Base-by-base conservation (phyloP, 805 yeast species). In the Candida orba region DNA sequence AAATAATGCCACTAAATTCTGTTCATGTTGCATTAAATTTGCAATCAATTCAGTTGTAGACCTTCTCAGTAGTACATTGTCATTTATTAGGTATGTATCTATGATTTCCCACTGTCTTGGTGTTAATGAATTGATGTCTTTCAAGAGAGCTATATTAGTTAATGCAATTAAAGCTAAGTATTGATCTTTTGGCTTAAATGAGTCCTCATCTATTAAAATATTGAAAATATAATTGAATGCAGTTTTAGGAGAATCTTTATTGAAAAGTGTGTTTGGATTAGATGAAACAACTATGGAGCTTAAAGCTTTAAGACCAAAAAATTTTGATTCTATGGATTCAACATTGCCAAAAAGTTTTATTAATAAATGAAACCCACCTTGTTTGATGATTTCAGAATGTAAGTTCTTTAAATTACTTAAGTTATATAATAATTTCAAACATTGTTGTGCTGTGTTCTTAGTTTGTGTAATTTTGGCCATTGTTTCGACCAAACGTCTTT, bases 31-130 rank as follows among this genome's bases (percentile, higher is more conserved):
- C 54, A 79, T 71, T 38, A 84, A 57, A 56, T 84, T 84, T 46
- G 83, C 74, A 9, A 82, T 59, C 15, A 84, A 69, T 53, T 84
- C 89, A 60, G 84, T 67, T 0, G 80, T 52, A 0, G 86, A 78
- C 40, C 76, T 65, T 56, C 81, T 86, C 4, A 84, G 58, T 42
- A 68, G 58, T 1, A 63, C 52, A 42, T 76, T 72, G 29, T 71
- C 69, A 45, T 75, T 69, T 17, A 76, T 49, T 49, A 77, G 53
- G 17, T 67, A 52, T 25, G 58, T 58, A 46, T 72, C 76, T 13
- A 81, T 66, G 24, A 66, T 67, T 1, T 67, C 52, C 73, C 80
- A 77, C 39, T 69, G 37, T 52, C 55, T 25, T 50, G 49, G 32
- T 40, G 58, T 44, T 56, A 62, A 33, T 59, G 65, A 60, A 5